phyloP scores from a whole-genome alignment of 1,284 basidiomycete species.

The Porogramme epimiltina region DNA sequence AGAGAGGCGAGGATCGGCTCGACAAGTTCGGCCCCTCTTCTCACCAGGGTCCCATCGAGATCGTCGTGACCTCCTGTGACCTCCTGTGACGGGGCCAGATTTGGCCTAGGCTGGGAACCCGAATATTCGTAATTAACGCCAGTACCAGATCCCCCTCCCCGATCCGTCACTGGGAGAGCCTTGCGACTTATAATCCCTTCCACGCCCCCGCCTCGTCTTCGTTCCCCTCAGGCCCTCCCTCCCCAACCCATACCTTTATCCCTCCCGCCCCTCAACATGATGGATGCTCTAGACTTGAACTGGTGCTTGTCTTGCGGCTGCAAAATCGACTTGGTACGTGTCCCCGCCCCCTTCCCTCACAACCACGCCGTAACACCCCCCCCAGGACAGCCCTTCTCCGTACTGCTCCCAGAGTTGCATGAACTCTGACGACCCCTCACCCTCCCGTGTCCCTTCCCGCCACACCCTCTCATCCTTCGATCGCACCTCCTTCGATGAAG shows the following conservation, averaged over 20 bases:
- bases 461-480: conserved; percentile 21
- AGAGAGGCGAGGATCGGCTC: conserved; percentile 15
- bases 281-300: conserved; percentile 69
- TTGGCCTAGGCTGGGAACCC: conserved; percentile 10
- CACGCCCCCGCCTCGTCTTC: conserved; percentile 10
- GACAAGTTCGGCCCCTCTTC: no score
- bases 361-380: conserved; percentile 13
- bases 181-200: conserved; percentile 24
- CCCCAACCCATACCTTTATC: conserved; percentile 1
- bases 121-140: no score
- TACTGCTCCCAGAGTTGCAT: conserved; percentile 62
- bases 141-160: no score
- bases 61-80: conserved; percentile 19
- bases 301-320: conserved; percentile 68
- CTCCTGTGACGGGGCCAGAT: conserved; percentile 9
- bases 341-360: conserved; percentile 1
- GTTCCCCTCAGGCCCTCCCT: conserved; percentile 11
- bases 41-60: conserved; percentile 8
- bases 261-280: conserved; percentile 26
- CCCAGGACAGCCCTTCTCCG: conserved; percentile 45
- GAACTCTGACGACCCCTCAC: conserved; percentile 19
- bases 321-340: conserved; percentile 47
- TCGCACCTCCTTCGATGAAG: conserved; percentile 17
- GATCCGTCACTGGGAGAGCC: no score
- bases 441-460: conserved; percentile 25